Evolutionary conservation across 306 rosid genomes (phyloP).

Genomic region (Rosa multiflora): DNA sequence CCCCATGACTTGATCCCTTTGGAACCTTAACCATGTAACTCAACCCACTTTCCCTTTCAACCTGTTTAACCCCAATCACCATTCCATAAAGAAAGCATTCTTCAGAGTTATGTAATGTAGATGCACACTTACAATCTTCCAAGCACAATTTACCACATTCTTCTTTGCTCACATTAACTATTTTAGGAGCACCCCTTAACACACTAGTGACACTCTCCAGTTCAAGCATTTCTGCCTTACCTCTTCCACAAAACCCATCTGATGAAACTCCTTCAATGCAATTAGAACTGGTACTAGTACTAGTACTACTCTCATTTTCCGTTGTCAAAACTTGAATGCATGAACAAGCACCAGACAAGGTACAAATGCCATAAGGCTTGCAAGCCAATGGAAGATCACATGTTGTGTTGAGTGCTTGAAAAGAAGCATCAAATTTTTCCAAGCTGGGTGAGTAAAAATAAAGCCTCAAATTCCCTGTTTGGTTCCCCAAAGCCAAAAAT

Average conservation of each 20-base stretch:
- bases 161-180: constrained; percentile 52
- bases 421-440: constrained; percentile 62
- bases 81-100: constrained; percentile 58
- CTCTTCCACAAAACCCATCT: constrained; percentile 38
- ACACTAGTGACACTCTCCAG: constrained; percentile 59
- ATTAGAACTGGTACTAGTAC: not conserved
- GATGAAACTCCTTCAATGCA: constrained; percentile 40
- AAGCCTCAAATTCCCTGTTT: constrained; percentile 77
- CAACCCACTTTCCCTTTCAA: constrained; percentile 44
- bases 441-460: constrained; percentile 58
- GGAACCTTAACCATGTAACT: constrained; percentile 75
- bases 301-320: constrained; percentile 16
- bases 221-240: constrained; percentile 56
- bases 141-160: constrained; percentile 59
- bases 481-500: constrained; percentile 70
- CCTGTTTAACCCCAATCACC: constrained; percentile 71
- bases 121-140: constrained; percentile 68
- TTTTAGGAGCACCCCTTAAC: constrained; percentile 34
- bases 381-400: constrained; percentile 92
- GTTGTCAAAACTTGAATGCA: constrained; percentile 46
- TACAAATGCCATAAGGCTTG: constrained; percentile 73
- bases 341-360: constrained; percentile 69
- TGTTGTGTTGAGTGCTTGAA: constrained; percentile 72
- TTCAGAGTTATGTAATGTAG: constrained; percentile 44
- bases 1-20: constrained; percentile 40